Evolutionary conservation across 1,284 basidiomycete species (phyloP).

Genomic region (Ustilago cynodontis): DNA sequence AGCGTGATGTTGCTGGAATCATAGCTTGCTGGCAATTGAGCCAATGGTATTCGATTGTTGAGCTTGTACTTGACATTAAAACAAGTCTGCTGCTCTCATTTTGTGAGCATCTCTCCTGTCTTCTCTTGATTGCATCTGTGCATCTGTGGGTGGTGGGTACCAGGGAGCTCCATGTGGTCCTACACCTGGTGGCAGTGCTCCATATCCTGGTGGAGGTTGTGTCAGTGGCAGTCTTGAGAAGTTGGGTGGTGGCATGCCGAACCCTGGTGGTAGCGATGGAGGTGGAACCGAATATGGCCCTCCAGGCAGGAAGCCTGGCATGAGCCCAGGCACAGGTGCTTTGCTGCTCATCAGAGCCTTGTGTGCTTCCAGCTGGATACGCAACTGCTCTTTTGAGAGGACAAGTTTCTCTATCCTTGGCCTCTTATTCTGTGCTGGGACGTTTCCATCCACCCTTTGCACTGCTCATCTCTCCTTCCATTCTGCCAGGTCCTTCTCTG

Average conservation of each 20-base stretch:
- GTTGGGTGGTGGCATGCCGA: conserved; percentile 30
- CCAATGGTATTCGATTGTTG: too few relatives aligned
- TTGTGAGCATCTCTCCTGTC: conserved; percentile 24
- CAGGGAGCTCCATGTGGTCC: conserved; percentile 6
- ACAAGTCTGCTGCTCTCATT: conserved; percentile 51
- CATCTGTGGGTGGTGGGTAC: conserved; percentile 7
- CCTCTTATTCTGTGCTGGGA: conserved; percentile 77
- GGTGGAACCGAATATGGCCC: conserved; percentile 46
- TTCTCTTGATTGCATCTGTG: conserved; percentile 17
- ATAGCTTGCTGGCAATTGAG: neutral
- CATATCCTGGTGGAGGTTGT: conserved; percentile 36
- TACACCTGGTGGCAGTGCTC: conserved; percentile 14
- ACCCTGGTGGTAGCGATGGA: conserved; percentile 24
- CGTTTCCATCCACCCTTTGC: conserved; percentile 36
- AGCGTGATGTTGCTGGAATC: too few relatives aligned
- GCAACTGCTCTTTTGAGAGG: conserved; percentile 79
- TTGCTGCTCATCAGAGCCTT: conserved; percentile 88
- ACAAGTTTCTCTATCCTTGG: conserved; percentile 85
- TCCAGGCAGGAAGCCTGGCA: conserved; percentile 29
- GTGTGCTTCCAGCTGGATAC: conserved; percentile 87
- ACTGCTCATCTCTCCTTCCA: conserved; percentile 83
- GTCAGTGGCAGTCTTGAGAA: conserved; percentile 35
- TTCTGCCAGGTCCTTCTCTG: conserved; percentile 90
- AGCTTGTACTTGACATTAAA: too few relatives aligned
- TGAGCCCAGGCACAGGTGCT: conserved; percentile 44